phyloP scores from a whole-genome alignment of 2,329 filamentous ascomycete species.

The Nigrospora sphaerica region DNA sequence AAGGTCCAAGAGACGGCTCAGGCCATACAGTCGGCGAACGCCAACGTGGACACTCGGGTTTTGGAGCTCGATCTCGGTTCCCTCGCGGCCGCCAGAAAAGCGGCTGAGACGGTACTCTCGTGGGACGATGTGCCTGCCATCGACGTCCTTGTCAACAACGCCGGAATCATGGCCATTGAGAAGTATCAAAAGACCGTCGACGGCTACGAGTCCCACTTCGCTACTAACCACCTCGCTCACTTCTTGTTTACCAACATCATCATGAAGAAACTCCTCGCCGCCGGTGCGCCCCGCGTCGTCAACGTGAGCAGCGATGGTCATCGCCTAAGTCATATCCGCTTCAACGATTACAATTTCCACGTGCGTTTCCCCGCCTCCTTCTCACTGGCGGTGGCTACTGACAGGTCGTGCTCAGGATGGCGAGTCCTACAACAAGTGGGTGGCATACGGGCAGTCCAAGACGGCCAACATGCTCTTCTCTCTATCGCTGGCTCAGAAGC shows the following conservation, averaged over 20 bases:
- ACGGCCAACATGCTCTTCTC: conserved; percentile 24
- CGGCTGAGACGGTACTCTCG: conserved; percentile 26
- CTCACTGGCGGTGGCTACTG: neutral
- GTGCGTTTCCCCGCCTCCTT: conserved; percentile 9
- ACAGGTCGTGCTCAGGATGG: conserved; percentile 5
- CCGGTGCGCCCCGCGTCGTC: conserved; percentile 25
- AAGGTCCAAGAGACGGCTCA: conserved; percentile 31
- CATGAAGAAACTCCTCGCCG: conserved; percentile 17
- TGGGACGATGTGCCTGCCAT: conserved; percentile 23
- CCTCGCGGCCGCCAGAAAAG: conserved; percentile 11
- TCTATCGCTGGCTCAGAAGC: conserved; percentile 11
- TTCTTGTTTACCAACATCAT: conserved; percentile 31
- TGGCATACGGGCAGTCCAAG: conserved; percentile 30
- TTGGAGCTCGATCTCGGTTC: conserved; percentile 13
- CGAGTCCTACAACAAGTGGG: conserved; percentile 18
- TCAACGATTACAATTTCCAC: conserved; percentile 33
- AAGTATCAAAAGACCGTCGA: conserved; percentile 22
- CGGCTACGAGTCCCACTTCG: conserved; percentile 29
- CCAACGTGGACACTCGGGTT: conserved; percentile 21
- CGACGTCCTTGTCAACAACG: conserved; percentile 26
- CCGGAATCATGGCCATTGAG: conserved; percentile 29
- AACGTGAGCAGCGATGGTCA: conserved; percentile 35
- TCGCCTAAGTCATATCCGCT: conserved; percentile 30
- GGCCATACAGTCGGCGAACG: conserved; percentile 21
- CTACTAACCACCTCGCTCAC: conserved; percentile 26